Base-by-base conservation (phyloP, 2,329 filamentous ascomycete genomes). In the Fusarium sp. region DNA sequence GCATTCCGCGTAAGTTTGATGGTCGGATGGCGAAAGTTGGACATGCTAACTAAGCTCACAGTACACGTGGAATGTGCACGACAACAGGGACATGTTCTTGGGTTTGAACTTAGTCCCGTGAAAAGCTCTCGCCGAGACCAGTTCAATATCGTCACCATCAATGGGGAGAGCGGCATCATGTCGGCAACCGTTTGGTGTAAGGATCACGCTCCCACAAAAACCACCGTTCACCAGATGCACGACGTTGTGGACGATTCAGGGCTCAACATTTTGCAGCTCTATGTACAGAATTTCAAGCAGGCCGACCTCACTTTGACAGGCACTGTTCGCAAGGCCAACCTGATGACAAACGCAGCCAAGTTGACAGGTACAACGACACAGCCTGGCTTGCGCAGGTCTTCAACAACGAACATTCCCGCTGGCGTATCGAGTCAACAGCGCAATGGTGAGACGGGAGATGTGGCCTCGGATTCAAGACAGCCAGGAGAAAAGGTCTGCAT, bases 51-150 rank as follows among this genome's bases (percentile, higher is more conserved):
- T 9, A n/a, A 49, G 31, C 26, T 46, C 26, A 80, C 81, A 76
- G 92, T 97, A 71, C 96, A 99, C 76, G 91, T 97, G 50, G 94
- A 94, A 73, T 99, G 96, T 81, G 96, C 96, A 21, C 91, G 94
- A 73, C 91, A 94, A 75, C 88, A 90, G 49, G 92, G 92, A 10
- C 96, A 97, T 77, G 84, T 88, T 2, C 89, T 98, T 46, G 96
- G 94, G 1, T 97, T 99, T 73, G 94, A 98, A 71, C 88, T 99
- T 58, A 90, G 89, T 1, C 94, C 95, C 0, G 91, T 98, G 62
- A 98, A 99, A 80, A 91, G 91, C 52, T 97, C 94, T 19, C 88
- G 94, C 34, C 89, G 93, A 69, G 94, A 98, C 71, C 90, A 93
- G 63, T 86, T 92, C 73, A 92, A 87, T 64, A 92, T 93, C 45